These are phyloP conservation scores for Myrmaecium sp. DNA, from an alignment of 2,329 filamentous ascomycete species.

Conservation along the genomic window DNA sequence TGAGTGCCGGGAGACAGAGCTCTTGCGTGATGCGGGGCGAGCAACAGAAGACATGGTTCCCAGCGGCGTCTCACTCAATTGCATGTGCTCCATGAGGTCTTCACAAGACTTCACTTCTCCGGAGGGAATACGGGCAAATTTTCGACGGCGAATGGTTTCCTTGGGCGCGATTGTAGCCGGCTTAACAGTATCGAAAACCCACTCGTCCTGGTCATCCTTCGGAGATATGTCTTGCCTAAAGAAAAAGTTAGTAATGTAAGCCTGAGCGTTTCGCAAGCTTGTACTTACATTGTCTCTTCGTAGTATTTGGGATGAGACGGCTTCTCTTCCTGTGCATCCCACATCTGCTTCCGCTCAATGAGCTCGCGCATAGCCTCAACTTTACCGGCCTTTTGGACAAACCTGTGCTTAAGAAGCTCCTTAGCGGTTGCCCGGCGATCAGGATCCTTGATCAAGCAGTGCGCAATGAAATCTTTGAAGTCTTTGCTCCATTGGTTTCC, in stretches of 20 bases:
- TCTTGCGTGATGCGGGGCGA: slow-evolving; percentile 4
- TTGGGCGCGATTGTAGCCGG: slow-evolving; percentile 43
- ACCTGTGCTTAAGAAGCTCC: slow-evolving; percentile 74
- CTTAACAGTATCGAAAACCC: slow-evolving; percentile 92
- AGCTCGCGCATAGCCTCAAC: slow-evolving; percentile 77
- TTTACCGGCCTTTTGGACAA: slow-evolving; percentile 74
- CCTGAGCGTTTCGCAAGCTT: slow-evolving; percentile 1
- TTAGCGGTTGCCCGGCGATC: slow-evolving; percentile 70
- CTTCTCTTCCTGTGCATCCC: slow-evolving; percentile 52
- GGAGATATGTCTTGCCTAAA: slow-evolving; percentile 46
- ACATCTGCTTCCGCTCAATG: slow-evolving; percentile 66
- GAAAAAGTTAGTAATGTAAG: slow-evolving; percentile 2
- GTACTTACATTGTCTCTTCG: slow-evolving; percentile 63
- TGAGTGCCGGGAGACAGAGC: slow-evolving; percentile 14
- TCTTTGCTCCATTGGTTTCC: slow-evolving; percentile 67
- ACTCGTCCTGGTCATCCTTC: slow-evolving; percentile 60
- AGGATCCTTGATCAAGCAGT: slow-evolving; percentile 84
- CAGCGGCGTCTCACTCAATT: slow-evolving; percentile 26
- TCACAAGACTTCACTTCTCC: slow-evolving; percentile 16
- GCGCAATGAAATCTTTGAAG: slow-evolving; percentile 84
- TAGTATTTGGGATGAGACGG: slow-evolving; percentile 66
- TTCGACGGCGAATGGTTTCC: slow-evolving; percentile 30
- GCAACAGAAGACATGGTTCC: slow-evolving; percentile 17
- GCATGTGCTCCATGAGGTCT: slow-evolving; percentile 24
- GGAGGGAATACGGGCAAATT: slow-evolving; percentile 28